Evolutionary conservation across 1,284 basidiomycete species (phyloP).

Genomic region (Apiotrichum veenhuisii): DNA sequence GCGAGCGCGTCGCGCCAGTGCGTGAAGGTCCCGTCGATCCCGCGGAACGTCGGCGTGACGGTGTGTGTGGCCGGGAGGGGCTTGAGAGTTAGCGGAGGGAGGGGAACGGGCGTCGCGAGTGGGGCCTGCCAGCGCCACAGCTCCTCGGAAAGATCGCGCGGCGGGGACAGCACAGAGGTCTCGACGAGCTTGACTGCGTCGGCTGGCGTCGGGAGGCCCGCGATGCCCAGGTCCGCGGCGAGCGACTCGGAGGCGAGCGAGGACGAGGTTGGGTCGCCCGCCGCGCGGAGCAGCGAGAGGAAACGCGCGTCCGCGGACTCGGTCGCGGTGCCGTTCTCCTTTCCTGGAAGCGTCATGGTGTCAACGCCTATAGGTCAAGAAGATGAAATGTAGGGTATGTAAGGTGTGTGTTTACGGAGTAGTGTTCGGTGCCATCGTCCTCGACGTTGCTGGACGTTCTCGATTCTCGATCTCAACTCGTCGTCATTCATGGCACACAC

Average conservation of each 20-base stretch:
- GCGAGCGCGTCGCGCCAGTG: slow-evolving; percentile 65
- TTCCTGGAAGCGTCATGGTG: neutral
- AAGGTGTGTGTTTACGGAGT: too few relatives aligned
- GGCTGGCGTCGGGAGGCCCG: slow-evolving; percentile 21
- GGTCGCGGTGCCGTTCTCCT: neutral
- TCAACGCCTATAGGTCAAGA: neutral
- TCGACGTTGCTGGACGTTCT: too few relatives aligned
- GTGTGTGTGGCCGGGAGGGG: slow-evolving; percentile 74
- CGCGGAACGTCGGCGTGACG: slow-evolving; percentile 69
- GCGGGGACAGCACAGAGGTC: slow-evolving; percentile 38
- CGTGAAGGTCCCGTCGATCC: slow-evolving; percentile 71
- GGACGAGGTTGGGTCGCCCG: slow-evolving; percentile 21
- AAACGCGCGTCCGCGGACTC: slow-evolving; percentile 4
- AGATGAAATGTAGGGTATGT: neutral
- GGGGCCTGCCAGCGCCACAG: slow-evolving; percentile 45
- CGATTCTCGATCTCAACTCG: too few relatives aligned
- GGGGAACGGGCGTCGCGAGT: slow-evolving; percentile 30
- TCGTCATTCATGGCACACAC: neutral
- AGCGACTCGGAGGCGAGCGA: slow-evolving; percentile 31
- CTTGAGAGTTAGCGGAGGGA: slow-evolving; percentile 58
- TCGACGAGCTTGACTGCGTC: slow-evolving; percentile 32
- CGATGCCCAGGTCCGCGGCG: slow-evolving; percentile 32
- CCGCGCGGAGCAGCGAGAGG: slow-evolving; percentile 27
- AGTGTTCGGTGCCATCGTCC: too few relatives aligned
- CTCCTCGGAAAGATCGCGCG: slow-evolving; percentile 31